Base-by-base conservation (phyloP, 495 filamentous ascomycete species). In the Rhypophila decipiens region DNA sequence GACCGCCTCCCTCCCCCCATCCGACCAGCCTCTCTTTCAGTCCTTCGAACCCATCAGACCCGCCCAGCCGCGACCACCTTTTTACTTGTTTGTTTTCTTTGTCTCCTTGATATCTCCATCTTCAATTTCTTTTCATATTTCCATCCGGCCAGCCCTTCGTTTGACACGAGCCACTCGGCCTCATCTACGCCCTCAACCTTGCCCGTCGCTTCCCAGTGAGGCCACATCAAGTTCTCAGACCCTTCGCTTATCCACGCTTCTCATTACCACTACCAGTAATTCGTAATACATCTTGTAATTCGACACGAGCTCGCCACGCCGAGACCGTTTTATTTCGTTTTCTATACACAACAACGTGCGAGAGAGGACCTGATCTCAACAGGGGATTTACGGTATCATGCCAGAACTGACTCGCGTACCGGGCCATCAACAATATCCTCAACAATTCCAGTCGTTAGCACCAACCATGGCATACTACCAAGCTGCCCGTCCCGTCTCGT, bases 81-180 rank as follows among this genome's bases (percentile, higher is more conserved):
- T 27, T 51, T 52, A 58, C 51, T 52, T 48, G 7, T 49, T 50
- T 56, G 53, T 53, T 51, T 37, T 44, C 58, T 55, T 49, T 7
- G 12, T 47, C 39, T 57, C 46, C 38, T 58, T 42, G 50, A 46
- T 44, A 47, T 52, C 24, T 9, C 35, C 35, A 31, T 38, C 38
- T 44, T 53, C 35, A 11, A 38, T 53, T 55, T 54, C 50, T 53
- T 24, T 48, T 20, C n/a, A 46, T 50, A 48, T 52, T 46, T 55
- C 42, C 56, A 58, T 55, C 60, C 57, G 51, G 59, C 45, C 59
- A 51, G 49, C 56, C 65, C 49, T 71, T 73, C 64, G 67, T 70
- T 72, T 72, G 68, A 72, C 56, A 71, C 71, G 67, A 71, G 53
- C 53, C 55, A 45, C 31, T 44, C 40, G 36, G 24, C 39, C 29